These are phyloP conservation scores for Aspergillus olivimuriae DNA, from an alignment of 495 filamentous ascomycete species.

Conservation along the genomic window DNA sequence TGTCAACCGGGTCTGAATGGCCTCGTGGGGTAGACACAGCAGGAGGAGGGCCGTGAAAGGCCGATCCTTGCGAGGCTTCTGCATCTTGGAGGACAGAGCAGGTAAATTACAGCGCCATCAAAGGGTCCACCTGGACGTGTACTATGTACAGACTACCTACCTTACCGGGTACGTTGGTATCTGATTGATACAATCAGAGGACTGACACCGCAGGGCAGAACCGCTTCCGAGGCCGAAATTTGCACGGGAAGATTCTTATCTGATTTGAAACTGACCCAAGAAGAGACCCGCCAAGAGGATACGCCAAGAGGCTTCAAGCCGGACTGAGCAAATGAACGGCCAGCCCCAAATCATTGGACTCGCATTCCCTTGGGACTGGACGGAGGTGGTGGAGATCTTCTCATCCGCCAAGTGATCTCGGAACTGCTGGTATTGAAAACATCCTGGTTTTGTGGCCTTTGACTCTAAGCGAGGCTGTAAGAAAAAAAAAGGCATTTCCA, in stretches of 20 bases:
- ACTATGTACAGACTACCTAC: too few species aligned
- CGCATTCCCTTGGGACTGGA: background rate
- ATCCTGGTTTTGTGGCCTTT: background rate
- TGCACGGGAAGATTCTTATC: conserved; percentile 5
- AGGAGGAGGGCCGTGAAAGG: too few species aligned
- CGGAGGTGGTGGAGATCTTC: background rate
- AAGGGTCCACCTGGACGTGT: too few species aligned
- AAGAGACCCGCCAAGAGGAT: background rate
- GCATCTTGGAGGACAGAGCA: too few species aligned
- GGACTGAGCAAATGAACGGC: background rate
- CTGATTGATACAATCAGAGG: too few species aligned
- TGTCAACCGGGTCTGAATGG: too few species aligned
- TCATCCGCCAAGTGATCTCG: background rate
- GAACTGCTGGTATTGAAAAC: background rate
- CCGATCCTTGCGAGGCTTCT: too few species aligned
- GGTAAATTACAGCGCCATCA: too few species aligned
- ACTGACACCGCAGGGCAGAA: too few species aligned
- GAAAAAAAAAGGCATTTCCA: too few species aligned
- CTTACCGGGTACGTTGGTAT: too few species aligned
- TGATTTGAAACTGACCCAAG: conserved; percentile 5
- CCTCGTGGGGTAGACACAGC: too few species aligned
- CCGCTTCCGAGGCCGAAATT: background rate
- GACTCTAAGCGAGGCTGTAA: background rate
- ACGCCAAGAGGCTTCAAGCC: background rate
- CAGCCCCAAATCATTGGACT: background rate